Conservation (phyloP, 2,329 filamentous ascomycete species). For the Didymellaceae sp. region DNA sequence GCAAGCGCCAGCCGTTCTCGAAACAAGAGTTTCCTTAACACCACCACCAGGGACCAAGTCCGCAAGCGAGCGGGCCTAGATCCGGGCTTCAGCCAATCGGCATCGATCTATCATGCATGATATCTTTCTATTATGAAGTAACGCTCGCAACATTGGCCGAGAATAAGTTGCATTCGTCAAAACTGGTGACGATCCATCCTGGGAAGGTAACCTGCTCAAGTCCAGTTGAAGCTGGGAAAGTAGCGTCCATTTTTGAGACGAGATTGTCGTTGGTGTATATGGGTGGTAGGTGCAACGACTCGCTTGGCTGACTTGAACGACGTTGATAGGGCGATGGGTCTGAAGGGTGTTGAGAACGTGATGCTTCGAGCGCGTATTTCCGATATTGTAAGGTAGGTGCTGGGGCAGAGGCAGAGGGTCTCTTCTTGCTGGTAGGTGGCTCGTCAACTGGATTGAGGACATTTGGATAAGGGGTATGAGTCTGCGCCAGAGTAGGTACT, state of each 20-base stretch:
- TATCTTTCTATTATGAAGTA: not conserved
- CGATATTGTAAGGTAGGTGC: not conserved
- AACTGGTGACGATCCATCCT: conserved; percentile 22
- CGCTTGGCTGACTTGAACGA: not conserved
- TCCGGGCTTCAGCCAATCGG: too few species aligned
- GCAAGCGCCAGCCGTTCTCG: too few species aligned
- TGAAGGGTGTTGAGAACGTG: not conserved
- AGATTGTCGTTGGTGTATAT: not conserved
- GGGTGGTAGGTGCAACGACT: not conserved
- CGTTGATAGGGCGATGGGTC: not conserved
- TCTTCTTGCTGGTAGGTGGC: not conserved
- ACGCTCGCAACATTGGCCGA: too few species aligned
- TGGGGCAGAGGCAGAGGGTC: not conserved
- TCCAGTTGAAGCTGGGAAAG: not conserved
- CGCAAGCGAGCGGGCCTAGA: too few species aligned
- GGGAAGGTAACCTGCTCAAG: conserved; percentile 4
- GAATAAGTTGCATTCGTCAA: conserved; percentile 25
- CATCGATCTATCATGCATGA: not conserved
- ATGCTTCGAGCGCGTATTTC: not conserved
- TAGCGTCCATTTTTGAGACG: not conserved
- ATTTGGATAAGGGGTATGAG: conserved; percentile 3
- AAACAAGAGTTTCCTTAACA: too few species aligned
- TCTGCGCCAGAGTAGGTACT: not conserved
- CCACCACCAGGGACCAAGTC: too few species aligned
- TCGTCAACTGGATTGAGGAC: conserved; percentile 13